phyloP scores from a whole-genome alignment of 805 yeast species.

The Wickerhamiella musiphila region DNA sequence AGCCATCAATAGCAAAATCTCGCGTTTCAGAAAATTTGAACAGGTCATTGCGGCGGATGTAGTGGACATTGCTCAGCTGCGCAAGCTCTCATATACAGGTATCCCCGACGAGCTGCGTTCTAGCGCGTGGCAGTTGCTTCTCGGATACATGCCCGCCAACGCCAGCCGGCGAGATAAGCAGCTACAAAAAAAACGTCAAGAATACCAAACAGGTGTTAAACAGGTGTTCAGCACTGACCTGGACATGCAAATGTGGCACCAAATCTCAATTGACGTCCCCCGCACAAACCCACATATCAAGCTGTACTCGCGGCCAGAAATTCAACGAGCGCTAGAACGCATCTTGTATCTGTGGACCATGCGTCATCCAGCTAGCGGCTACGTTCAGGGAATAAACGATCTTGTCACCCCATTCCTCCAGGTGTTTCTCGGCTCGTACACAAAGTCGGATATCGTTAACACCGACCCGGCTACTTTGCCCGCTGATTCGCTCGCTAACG shows the following conservation, averaged over 20 bases:
- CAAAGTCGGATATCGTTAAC: constrained; percentile 29
- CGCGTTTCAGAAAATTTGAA: constrained; percentile 52
- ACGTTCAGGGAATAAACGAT: constrained; percentile 95
- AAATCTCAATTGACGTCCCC: constrained; percentile 85
- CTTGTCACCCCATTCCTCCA: constrained; percentile 85
- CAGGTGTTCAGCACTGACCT: constrained; percentile 39
- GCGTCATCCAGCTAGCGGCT: constrained; percentile 94
- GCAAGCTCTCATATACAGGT: constrained; percentile 86
- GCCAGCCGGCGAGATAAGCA: constrained; percentile 55
- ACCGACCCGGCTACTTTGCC: constrained; percentile 49
- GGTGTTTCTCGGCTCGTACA: constrained; percentile 57
- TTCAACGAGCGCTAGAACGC: constrained; percentile 65
- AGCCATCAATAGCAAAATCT: constrained; percentile 39
- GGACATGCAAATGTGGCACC: constrained; percentile 82
- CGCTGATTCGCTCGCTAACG: constrained; percentile 38
- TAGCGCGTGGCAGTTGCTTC: constrained; percentile 69
- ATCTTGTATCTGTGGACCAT: constrained; percentile 87
- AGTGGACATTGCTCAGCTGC: constrained; percentile 51
- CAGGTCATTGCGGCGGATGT: constrained; percentile 34
- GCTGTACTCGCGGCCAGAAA: constrained; percentile 47
- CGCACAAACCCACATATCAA: constrained; percentile 78
- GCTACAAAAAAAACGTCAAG: constrained; percentile 64
- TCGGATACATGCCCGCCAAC: constrained; percentile 84
- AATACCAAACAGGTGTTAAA: constrained; percentile 58
- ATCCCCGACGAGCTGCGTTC: constrained; percentile 71